Evolutionary conservation across 805 yeast genomes (phyloP), one percentile per base, ranked within the genome.

Genomic region (Myxozyma mucilagina): DNA sequence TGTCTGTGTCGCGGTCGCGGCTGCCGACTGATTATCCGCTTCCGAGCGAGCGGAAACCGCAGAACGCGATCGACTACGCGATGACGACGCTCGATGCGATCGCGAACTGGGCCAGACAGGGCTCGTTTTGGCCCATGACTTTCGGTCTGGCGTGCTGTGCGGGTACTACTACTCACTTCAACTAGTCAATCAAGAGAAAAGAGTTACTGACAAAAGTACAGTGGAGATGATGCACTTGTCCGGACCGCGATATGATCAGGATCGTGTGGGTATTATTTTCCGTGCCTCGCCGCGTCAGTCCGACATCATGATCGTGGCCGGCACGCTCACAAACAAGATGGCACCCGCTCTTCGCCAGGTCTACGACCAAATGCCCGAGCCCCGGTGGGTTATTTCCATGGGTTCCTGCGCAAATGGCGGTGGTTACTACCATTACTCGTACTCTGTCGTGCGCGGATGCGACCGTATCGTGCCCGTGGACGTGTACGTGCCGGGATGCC

Each of bases 221-320:
- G 96, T 89, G 45, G 96, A 89, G 77, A 89, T 89, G 96, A 89
- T 89, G 96, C 96, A 89, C 74, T 88, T 87, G 42, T 89, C 96
- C 31, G 85, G 96, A 60, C 96, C 96, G 63, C 81, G 96, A 72
- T 89, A 89, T 75, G 96, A 89, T 76, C 96, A 90, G 78, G 96
- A 89, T 79, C 84, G 96, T 74, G 80, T 89, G 73, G 96, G 96
- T 70, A 89, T 89, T 71, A 89, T 89, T 82, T 89, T 89, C 84
- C 86, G 96, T 80, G 96, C 94, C 36, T 87, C 96, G 42, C 96
- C 96, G 56, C 87, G 96, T 78, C 96, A 89, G 76, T 85, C 94
- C 4, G 96, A 89, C 81, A 87, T 89, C 67, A 88, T 89, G 88
- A 89, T 89, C 77, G 94, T 90, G 59, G 96, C 96, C 1, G 96